Conservation (phyloP, 495 filamentous ascomycete genomes). For the Penicillium cataractarum region DNA sequence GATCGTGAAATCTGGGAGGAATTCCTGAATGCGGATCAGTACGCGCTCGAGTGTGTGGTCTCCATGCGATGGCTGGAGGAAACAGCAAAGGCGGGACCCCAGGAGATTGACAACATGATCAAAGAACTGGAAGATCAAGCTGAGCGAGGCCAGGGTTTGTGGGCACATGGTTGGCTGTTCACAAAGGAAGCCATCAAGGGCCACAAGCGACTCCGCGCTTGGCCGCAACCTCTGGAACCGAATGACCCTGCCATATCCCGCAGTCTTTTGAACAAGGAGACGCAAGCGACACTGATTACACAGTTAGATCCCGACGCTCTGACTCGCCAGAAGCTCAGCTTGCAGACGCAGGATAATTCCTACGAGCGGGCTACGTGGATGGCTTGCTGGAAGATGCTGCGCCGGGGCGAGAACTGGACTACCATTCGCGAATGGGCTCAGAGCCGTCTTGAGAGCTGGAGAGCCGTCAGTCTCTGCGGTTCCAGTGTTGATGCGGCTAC, state of each 20-base stretch:
- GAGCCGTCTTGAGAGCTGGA: slow-evolving; percentile 80
- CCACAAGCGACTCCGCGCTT: slow-evolving; percentile 73
- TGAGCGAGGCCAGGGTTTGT: slow-evolving; percentile 66
- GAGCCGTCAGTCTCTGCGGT: slow-evolving; percentile 60
- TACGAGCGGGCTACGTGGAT: slow-evolving; percentile 89
- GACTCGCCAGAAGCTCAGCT: slow-evolving; percentile 69
- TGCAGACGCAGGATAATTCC: slow-evolving; percentile 80
- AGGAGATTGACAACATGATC: slow-evolving; percentile 75
- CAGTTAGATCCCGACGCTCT: slow-evolving; percentile 92
- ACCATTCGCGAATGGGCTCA: slow-evolving; percentile 81
- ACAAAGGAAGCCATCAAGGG: slow-evolving; percentile 88
- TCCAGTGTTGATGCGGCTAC: slow-evolving; percentile 42
- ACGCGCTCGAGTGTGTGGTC: slow-evolving; percentile 73
- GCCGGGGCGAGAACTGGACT: slow-evolving; percentile 71
- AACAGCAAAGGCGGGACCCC: slow-evolving; percentile 63
- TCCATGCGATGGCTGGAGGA: slow-evolving; percentile 83
- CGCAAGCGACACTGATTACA: slow-evolving; percentile 71
- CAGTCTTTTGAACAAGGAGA: slow-evolving; percentile 58
- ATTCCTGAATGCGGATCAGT: slow-evolving; percentile 65
- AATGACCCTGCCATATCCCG: slow-evolving; percentile 57
- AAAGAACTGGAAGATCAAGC: slow-evolving; percentile 63
- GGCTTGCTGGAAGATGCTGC: slow-evolving; percentile 84
- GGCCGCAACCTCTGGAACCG: slow-evolving; percentile 66
- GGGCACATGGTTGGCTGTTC: slow-evolving; percentile 88
- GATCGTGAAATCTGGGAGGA: slow-evolving; percentile 66